Base-by-base conservation (phyloP, 768 basidiomycete genomes). In the Trametes maxima region DNA sequence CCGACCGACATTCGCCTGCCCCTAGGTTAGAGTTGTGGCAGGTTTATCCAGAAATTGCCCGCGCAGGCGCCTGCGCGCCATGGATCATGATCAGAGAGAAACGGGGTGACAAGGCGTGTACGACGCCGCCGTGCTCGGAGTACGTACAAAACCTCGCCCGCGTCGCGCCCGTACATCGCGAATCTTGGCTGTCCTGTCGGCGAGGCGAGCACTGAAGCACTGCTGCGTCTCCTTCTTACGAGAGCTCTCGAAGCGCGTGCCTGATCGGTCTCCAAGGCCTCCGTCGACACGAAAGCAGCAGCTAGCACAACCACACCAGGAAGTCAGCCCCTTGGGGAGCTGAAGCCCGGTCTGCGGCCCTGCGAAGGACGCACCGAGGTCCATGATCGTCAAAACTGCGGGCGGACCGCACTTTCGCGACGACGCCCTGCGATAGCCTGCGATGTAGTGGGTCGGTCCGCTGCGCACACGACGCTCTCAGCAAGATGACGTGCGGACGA, bases 201-300 rank as follows among this genome's bases (percentile, higher is more conserved):
- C 44, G 25, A 43, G 19, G 14, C 45, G 21, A 13, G 47, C 37
- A 40, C 3, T 37, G 24, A 35, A n/a, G 43, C 53, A 17, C 43
- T 16, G 22, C 44, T 46, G 51, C 44, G 54, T n/a, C 13, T 28
- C 28, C 28, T 33, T 33, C 40, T 45, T 8, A 44, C 14, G 42
- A 24, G 37, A 46, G 58, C 50, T 53, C 33, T 17, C 24, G 44
- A 45, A 33, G 17, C 42, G 22, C 25, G 59, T 54, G 39, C 59
- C 51, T 60, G 59, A 60, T 60, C 59, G 59, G 59, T 60, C 42
- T 28, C 59, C 52, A 60, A 54, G 52, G 51, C 50, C 28, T 4
- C 25, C 40, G 19, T 17, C 42, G 57, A 44, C 57, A 50, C 16
- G 35, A 25, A 21, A 40, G n/a, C 19, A 43, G 1, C 14, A 28